These are phyloP conservation scores for Cadophora sp. DNA, from an alignment of 2,329 filamentous ascomycete genomes.

Conservation along the genomic window DNA sequence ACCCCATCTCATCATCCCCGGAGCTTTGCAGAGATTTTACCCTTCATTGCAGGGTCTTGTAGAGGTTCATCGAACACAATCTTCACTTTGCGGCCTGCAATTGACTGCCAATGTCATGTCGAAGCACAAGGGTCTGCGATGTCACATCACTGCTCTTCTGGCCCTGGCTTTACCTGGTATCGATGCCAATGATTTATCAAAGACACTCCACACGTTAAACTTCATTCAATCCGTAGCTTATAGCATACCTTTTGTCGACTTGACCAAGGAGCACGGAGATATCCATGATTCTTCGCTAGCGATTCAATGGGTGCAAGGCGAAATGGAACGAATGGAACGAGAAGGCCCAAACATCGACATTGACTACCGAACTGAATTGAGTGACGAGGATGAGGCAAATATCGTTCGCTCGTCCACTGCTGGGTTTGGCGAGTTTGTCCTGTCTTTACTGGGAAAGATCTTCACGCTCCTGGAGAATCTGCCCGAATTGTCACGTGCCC, in stretches of 20 bases:
- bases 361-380: constrained; percentile 82
- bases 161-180: constrained; percentile 93
- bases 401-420: constrained; percentile 94
- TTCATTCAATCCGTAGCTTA: constrained; percentile 97
- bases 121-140: constrained; percentile 92
- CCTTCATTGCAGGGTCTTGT: constrained; percentile 96
- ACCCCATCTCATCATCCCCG: constrained; percentile 88
- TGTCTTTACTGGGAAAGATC: constrained; percentile 89
- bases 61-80: constrained; percentile 95
- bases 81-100: constrained; percentile 89
- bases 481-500: constrained; percentile 85
- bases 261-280: constrained; percentile 72
- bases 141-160: constrained; percentile 93
- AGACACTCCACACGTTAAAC: constrained; percentile 91
- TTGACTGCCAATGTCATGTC: constrained; percentile 92
- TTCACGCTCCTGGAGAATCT: constrained; percentile 96
- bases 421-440: constrained; percentile 89
- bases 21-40: constrained; percentile 94
- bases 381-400: constrained; percentile 83
- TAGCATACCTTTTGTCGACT: constrained; percentile 88
- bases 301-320: constrained; percentile 90
- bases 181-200: constrained; percentile 96
- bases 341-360: constrained; percentile 86
- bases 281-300: constrained; percentile 79
- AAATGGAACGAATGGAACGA: constrained; percentile 92